Evolutionary conservation across 169 alveolate species (phyloP).

Genomic region (Eimeria acervulina): DNA sequence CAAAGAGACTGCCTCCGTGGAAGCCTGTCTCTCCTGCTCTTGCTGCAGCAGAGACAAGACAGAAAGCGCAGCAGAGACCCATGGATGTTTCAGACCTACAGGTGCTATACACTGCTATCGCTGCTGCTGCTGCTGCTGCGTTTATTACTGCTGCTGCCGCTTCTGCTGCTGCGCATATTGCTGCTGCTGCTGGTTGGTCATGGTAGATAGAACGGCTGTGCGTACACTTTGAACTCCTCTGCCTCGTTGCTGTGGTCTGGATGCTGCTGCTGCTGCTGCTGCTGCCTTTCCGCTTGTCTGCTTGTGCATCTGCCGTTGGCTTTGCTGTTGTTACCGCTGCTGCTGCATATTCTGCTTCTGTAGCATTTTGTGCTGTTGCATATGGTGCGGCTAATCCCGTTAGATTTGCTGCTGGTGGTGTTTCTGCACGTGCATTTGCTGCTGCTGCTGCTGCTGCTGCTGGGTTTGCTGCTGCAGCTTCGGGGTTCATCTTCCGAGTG

Average conservation of each 20-base stretch:
- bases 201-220: no score
- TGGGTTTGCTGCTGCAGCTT: slow-evolving; percentile 15
- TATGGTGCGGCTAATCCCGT: neutral
- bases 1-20: slow-evolving; percentile 59
- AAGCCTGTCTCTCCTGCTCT: slow-evolving; percentile 46
- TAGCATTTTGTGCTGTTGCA: neutral
- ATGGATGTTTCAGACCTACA: slow-evolving; percentile 48
- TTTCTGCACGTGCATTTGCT: neutral
- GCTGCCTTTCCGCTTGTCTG: neutral
- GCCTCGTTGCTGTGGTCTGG: no score
- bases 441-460: slow-evolving; percentile 42
- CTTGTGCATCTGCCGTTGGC: neutral
- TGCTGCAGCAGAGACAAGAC: slow-evolving; percentile 47
- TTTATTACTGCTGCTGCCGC: neutral
- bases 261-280: neutral
- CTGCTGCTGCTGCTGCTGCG: neutral
- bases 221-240: no score
- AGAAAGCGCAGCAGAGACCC: slow-evolving; percentile 6
- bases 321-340: neutral
- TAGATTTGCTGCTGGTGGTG: neutral
- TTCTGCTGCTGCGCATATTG: neutral
- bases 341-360: neutral
- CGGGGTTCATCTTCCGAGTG: slow-evolving; percentile 58
- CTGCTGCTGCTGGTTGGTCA: neutral
- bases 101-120: slow-evolving; percentile 7